Evolutionary conservation across 441 rosid species (phyloP).

Genomic region (Theobroma grandiflorum): DNA sequence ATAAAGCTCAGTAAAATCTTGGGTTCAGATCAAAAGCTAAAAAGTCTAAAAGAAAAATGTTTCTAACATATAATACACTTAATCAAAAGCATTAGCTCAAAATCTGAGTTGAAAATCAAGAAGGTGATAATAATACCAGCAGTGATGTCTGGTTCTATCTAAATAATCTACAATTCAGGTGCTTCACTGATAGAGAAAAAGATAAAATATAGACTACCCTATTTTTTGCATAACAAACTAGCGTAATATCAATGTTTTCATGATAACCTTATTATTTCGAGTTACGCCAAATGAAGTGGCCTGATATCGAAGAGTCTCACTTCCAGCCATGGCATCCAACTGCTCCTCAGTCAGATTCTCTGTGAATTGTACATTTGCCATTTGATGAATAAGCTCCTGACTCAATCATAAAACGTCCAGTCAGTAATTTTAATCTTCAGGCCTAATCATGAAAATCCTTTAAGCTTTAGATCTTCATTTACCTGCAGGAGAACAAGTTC

Average conservation of each 20-base stretch:
- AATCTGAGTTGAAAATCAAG: not conserved
- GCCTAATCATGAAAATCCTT: slow-evolving; percentile 25
- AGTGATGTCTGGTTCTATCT: not conserved
- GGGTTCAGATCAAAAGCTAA: not conserved
- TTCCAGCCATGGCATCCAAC: slow-evolving; percentile 99
- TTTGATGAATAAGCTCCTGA: slow-evolving; percentile 99
- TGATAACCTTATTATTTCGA: slow-evolving; percentile 89
- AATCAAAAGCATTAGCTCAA: not conserved
- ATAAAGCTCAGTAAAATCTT: not conserved
- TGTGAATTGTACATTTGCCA: slow-evolving; percentile 99
- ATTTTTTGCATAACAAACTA: not conserved
- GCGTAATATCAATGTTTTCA: slow-evolving; percentile 17
- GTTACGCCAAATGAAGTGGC: slow-evolving; percentile 98
- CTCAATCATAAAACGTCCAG: slow-evolving; percentile 38
- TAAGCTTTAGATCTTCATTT: slow-evolving; percentile 32
- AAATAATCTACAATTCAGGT: not conserved
- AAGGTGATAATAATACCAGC: slow-evolving; percentile 2
- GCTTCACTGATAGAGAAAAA: not conserved
- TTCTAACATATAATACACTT: not conserved
- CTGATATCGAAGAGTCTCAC: slow-evolving; percentile 98
- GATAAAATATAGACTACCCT: not conserved
- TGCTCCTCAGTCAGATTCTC: slow-evolving; percentile 99
- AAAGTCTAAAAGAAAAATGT: not conserved
- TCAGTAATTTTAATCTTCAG: slow-evolving; percentile 31
- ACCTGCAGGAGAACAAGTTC: slow-evolving; percentile 99